phyloP scores from a whole-genome alignment of 805 yeast species.

The Maudiozyma bulderi region DNA sequence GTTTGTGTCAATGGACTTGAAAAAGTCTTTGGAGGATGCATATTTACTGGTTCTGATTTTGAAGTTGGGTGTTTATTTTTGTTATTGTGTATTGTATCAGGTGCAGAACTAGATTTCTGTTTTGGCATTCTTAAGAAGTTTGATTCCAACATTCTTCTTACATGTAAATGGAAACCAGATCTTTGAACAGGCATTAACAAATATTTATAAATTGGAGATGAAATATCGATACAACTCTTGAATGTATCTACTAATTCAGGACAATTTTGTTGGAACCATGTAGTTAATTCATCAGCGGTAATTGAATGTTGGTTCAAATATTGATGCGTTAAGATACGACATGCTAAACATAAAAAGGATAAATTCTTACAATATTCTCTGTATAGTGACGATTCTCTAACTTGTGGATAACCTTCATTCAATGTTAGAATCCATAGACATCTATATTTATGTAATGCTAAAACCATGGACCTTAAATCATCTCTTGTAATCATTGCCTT shows the following conservation, averaged over 20 bases:
- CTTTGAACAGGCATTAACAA: constrained; percentile 19
- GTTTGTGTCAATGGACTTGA: not conserved
- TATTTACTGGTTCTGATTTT: not conserved
- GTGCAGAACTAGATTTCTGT: not conserved
- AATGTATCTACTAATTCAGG: constrained; percentile 32
- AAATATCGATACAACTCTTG: constrained; percentile 11
- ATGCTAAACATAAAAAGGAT: constrained; percentile 12
- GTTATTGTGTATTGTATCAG: not conserved
- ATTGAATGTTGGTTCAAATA: constrained; percentile 17
- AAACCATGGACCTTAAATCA: constrained; percentile 3
- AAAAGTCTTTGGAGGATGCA: not conserved
- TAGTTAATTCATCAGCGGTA: constrained; percentile 51
- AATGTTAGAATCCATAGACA: constrained; percentile 2
- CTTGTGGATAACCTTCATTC: constrained; percentile 8
- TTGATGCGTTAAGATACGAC: constrained; percentile 11
- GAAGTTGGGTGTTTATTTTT: not conserved
- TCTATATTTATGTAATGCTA: constrained; percentile 3
- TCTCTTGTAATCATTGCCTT: constrained; percentile 1
- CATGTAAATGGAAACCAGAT: constrained; percentile 21
- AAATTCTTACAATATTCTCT: constrained; percentile 10
- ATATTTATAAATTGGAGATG: constrained; percentile 16
- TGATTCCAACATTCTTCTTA: constrained; percentile 4
- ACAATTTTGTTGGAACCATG: constrained; percentile 57
- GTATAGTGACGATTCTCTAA: constrained; percentile 9
- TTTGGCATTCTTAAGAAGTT: not conserved